Base-by-base conservation (phyloP, 768 basidiomycete genomes). In the Lentinula detonsa region DNA sequence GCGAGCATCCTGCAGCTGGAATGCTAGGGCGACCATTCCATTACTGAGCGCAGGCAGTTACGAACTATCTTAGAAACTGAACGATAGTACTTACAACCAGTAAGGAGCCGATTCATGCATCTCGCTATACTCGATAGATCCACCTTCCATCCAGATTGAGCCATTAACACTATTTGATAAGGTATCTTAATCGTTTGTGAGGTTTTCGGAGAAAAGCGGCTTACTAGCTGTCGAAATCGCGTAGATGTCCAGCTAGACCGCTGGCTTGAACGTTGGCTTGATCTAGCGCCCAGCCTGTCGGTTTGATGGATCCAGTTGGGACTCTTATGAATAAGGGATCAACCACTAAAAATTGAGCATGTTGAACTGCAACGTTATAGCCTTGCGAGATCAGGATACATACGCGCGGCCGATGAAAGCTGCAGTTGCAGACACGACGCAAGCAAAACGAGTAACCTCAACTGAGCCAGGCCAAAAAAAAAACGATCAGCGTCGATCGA, bases 31-130 rank as follows among this genome's bases (percentile, higher is more conserved):
- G 23, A 78, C 76, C 70, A 76, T 75, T 33, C 70, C 74, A 60
- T 77, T 78, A 59, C 77, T 77, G 31, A 59, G 33, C 10, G 23
- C 23, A 60, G 51, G 18, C 54, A 49, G 45, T 39, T 28, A n/a
- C 5, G 10, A 23, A 28, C n/a, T 28, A 10, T 33, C 23, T 6
- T 28, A 51, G 48, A 43, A 37, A 21, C 3, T 16, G n/a, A n/a
- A 6, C 5, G 34, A 61, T 3, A 23, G 3, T 49, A 73, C 77
- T 61, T 65, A 78, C 77, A 78, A 78, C 76, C 76, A 78, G 58
- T 77, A 77, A 7, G 76, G 75, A 11, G 74, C 75, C 34, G 74
- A 67, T 61, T 78, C 77, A 53, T 78, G 76, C 76, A 78, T 78
- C 9, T 74, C 72, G 16, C 76, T 76, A 58, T 78, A 78, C 60